Evolutionary conservation across 305 asterid genomes (phyloP), one percentile per base, ranked within the genome.

Genomic region (Solanum hybrid): DNA sequence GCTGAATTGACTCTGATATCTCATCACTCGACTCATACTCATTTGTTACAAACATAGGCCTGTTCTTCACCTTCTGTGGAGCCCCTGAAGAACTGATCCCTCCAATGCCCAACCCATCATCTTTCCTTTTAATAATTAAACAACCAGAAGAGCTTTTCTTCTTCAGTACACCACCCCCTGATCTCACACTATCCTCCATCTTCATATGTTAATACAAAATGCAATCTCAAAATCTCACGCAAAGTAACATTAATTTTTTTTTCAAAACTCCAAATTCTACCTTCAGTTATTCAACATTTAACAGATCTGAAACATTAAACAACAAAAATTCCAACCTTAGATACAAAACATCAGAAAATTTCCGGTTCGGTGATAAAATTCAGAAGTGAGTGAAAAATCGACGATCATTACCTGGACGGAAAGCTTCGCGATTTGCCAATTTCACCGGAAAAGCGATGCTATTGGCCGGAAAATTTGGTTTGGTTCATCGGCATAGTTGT

Each of bases 91-190:
- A 88, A 88, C 87, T 57, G 90, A 88, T 86, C 89, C 91, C 92
- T 89, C 94, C 92, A 88, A 93, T 87, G 5, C 91, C 92, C 17
- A 92, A 93, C 10, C 91, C 93, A 17, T 93, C 96, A 45, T 90
- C 94, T 92, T 96, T 95, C 93, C 94, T 97, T 90, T 93, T 97
- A 10, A 97, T 94, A 79, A 97, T 95, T 93, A 96, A 95, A 92
- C 99, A 96, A 89, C 98, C 98, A 29, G 99, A 95, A 41, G 98
- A 94, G 76, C 91, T 97, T 94, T 95, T 96, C 94, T 95, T 97
- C 94, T 96, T 96, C 91, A 97, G 86, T 89, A 95, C 93, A 79
- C 95, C 97, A 22, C 97, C 98, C 14, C 88, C 45, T 94, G 99
- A 94, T 95, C 96, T 92, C 88, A 94, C 85, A 92, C 94, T 89